These are phyloP conservation scores for Suillus paluster DNA, from an alignment of 768 basidiomycete genomes.

Conservation along the genomic window DNA sequence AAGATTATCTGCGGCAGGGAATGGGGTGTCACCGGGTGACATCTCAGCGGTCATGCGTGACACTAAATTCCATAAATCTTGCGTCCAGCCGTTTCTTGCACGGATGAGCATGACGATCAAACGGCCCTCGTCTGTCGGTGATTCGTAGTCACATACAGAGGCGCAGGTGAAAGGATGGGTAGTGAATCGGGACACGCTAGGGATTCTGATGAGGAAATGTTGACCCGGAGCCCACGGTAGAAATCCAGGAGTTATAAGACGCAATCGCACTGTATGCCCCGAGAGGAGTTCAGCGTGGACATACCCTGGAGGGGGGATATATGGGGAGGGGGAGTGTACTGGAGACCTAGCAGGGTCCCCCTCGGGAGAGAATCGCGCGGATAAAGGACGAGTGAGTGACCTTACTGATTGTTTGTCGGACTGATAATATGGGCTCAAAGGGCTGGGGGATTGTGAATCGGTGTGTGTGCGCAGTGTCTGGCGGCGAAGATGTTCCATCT, in stretches of 20 bases:
- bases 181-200: constrained; percentile 61
- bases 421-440: constrained; percentile 27
- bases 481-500: constrained; percentile 26
- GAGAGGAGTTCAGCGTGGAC: constrained; percentile 71
- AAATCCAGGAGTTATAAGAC: constrained; percentile 57
- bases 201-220: constrained; percentile 71
- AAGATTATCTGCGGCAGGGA: constrained; percentile 14
- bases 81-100: constrained; percentile 72
- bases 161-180: constrained; percentile 79
- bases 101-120: constrained; percentile 71
- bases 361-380: constrained; percentile 1
- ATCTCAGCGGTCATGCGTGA: constrained; percentile 39
- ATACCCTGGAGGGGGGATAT: constrained; percentile 66
- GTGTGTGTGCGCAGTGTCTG: constrained; percentile 10
- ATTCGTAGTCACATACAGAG: constrained; percentile 56
- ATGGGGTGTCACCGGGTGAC: constrained; percentile 29
- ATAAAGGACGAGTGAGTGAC: background rate
- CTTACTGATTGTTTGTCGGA: constrained; percentile 13
- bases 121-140: constrained; percentile 49
- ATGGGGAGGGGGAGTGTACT: constrained; percentile 15
- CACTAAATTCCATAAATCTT: constrained; percentile 63
- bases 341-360: background rate
- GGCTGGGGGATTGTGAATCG: constrained; percentile 23
- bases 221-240: constrained; percentile 80
- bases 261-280: constrained; percentile 72